Base-by-base conservation (phyloP, 2,329 filamentous ascomycete genomes). In the Talaromyces piceae region DNA sequence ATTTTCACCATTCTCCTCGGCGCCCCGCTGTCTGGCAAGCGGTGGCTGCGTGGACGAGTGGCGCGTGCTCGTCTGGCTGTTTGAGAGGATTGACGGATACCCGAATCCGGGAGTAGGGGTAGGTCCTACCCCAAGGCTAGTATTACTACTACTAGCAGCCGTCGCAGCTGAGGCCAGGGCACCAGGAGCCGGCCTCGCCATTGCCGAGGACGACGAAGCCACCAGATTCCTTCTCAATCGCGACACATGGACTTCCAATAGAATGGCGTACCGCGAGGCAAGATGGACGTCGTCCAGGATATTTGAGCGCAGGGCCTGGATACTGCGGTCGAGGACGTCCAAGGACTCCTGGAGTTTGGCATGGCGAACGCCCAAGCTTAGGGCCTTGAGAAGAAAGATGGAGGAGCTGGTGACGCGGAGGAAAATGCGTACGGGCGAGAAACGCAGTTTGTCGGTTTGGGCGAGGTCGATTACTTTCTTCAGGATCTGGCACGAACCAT, bases 391-490 rank as follows among this genome's bases (percentile, higher is more conserved):
- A 3, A 80, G 64, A 51, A 80, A 79, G 4, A 81, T 77, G 0
- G 77, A 79, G 0, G 76, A 75, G 2, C 75, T 77, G 2, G 75
- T 78, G 43, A 79, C 74, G 22, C 77, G 73, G 2, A 80, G 63
- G 49, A 78, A 78, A 12, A 79, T 75, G 16, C 77, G 67, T 2
- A 79, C 74, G 0, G 78, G 78, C 0, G 72, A 76, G 55, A 76
- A 80, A 3, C 73, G 69, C n/a, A 81, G 64, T 5, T 65, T 62
- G 6, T 64, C 67, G 2, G 65, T 67, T 23, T 78, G 72, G 2
- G 72, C 72, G 1, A 81, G 67, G 37, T 74, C 68, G 0, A 68
- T 73, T 2, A 76, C 74, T 45, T 74, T 77, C 45, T 75, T 65
- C 3, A 80, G 62, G 25, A 78, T 77, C 48, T 77, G 68, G 41